Conservation (phyloP, 2,329 filamentous ascomycete genomes). For the Colletotrichum cuscutae region DNA sequence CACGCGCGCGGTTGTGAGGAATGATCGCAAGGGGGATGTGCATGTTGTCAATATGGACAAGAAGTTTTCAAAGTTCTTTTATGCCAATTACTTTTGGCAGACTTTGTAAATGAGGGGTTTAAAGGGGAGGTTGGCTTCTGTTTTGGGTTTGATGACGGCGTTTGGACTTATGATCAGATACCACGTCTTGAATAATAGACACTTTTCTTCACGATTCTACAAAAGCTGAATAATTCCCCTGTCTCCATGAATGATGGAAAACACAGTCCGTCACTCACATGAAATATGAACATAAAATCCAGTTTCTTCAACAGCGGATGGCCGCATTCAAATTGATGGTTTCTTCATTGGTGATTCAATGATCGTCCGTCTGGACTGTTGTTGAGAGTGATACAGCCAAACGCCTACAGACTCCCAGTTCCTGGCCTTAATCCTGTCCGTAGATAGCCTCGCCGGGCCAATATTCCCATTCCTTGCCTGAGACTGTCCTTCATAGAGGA, state of each 20-base stretch:
- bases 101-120: constrained; percentile 66
- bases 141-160: constrained; percentile 8
- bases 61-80: constrained; percentile 91
- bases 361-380: constrained; percentile 1
- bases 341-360: not conserved
- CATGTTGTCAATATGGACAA: constrained; percentile 94
- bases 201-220: not conserved
- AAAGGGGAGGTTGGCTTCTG: not conserved
- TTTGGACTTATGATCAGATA: constrained; percentile 20
- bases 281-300: no score
- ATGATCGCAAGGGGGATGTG: constrained; percentile 88
- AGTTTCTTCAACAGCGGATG: not conserved
- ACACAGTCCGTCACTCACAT: no score
- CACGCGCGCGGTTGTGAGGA: constrained; percentile 85
- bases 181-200: not conserved
- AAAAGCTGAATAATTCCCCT: no score
- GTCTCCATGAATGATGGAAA: no score
- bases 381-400: constrained; percentile 22
- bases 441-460: not conserved
- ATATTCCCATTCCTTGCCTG: not conserved
- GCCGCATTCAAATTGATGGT: not conserved
- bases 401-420: constrained; percentile 11
- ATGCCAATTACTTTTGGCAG: constrained; percentile 96
- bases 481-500: not conserved
- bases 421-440: not conserved